Evolutionary conservation across 2,329 filamentous ascomycete species (phyloP), one percentile per base, ranked within the genome.

Genomic region (Sordariomycetes sp.): DNA sequence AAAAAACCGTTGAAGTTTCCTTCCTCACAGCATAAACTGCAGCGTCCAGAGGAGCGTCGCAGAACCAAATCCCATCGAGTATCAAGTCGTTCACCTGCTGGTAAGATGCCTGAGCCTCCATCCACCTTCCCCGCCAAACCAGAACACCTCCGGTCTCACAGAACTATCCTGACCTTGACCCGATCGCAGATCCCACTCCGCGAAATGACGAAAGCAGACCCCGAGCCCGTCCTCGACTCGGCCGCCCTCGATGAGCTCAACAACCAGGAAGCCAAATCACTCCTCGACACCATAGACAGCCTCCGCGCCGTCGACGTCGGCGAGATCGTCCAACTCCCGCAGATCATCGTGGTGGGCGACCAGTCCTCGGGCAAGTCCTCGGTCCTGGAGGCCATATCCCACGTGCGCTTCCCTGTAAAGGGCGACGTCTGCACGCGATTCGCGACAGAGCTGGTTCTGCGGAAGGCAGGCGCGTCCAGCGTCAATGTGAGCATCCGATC

Each of bases 311-410:
- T 75, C 12, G 79, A 81, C 1, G 71, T 78, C 2, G 74, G 69
- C 10, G 74, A 67, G 2, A 72, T 79, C 16, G 70, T 80, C 25
- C 68, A 76, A 43, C 68, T 81, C 0, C 79, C 80, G 1, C 77
- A 81, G 62, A 72, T 83, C 43, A 75, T 85, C 3, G 81, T 85
- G 4, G 79, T 80, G 32, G 82, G 84, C 4, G 78, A 83, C 58
- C 80, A 83, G 59, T 83, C 79, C 0, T 77, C 78, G 1, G 83
- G 83, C 2, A 87, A 87, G 64, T 83, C 78, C n/a, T 86, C 81
- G 0, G 81, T 86, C 0, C 74, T 87, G 0, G 80, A 87, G 61
- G 84, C 83, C 0, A 81, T 88, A 53, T 81, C 82, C 0, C 76
- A 79, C 11, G 78, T 88, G 1, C 75, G 76, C 0, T 86, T 87